These are phyloP conservation scores for Cunninghamia lanceolata DNA, from an alignment of 75 land plant species.

Conservation along the genomic window DNA sequence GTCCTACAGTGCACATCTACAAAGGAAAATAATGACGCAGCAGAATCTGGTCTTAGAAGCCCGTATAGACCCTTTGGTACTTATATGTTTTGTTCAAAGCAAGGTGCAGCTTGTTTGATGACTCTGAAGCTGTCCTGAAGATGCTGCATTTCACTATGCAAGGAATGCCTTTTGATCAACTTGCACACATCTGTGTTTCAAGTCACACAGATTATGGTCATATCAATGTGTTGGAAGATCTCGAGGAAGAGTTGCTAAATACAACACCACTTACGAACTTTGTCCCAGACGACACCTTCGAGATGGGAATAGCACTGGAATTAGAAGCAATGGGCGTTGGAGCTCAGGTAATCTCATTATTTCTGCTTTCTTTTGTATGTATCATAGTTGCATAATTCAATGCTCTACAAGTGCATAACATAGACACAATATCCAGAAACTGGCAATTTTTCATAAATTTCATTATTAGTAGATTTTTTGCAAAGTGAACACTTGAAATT, in stretches of 20 bases:
- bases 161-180: too few relatives aligned
- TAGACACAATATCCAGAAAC: too few relatives aligned
- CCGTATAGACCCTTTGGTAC: slow-evolving; percentile 12
- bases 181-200: background rate
- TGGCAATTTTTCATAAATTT: too few relatives aligned
- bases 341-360: background rate
- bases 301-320: too few relatives aligned
- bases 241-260: background rate
- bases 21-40: background rate
- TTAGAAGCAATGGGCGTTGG: too few relatives aligned
- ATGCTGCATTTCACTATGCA: background rate
- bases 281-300: background rate
- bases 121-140: background rate
- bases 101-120: slow-evolving; percentile 9
- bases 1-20: background rate
- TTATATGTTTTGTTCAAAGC: background rate
- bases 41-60: too few relatives aligned
- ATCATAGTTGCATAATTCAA: background rate
- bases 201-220: background rate
- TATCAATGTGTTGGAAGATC: too few relatives aligned
- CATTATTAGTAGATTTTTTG: too few relatives aligned
- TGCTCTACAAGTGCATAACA: too few relatives aligned
- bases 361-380: background rate
- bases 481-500: too few relatives aligned
- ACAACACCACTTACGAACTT: background rate